Evolutionary conservation across 2,329 filamentous ascomycete genomes (phyloP).

Genomic region (Curvularia eragrostidis): DNA sequence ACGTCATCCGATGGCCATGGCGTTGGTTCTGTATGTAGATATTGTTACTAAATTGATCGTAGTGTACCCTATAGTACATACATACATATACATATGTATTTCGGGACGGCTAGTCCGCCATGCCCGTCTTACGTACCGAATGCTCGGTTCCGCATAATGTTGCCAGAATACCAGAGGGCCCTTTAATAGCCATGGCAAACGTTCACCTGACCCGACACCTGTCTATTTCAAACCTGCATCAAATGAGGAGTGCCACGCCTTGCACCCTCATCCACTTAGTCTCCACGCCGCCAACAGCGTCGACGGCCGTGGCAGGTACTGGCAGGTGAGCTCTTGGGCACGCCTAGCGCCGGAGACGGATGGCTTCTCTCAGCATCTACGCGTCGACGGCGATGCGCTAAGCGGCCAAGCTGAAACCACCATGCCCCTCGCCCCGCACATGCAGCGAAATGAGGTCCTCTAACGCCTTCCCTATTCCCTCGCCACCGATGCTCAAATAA

Average conservation of each 20-base stretch:
- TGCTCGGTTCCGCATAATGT: neutral
- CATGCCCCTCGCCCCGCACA: conserved; percentile 8
- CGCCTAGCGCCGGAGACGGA: conserved; percentile 13
- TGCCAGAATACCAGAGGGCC: neutral
- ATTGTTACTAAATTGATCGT: conserved; percentile 1
- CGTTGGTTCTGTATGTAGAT: neutral
- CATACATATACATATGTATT: neutral
- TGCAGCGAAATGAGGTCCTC: conserved; percentile 10
- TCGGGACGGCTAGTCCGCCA: conserved; percentile 1
- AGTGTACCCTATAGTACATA: neutral
- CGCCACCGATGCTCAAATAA: conserved; percentile 13
- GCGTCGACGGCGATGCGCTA: conserved; percentile 15
- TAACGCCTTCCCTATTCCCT: conserved; percentile 8
- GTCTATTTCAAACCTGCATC: conserved; percentile 2
- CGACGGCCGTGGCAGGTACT: neutral
- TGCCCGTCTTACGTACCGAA: conserved; percentile 10
- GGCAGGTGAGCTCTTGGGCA: conserved; percentile 3
- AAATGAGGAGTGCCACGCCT: neutral
- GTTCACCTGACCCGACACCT: neutral
- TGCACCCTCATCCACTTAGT: neutral
- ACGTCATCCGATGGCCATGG: neutral
- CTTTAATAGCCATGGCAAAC: conserved; percentile 4
- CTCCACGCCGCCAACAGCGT: neutral
- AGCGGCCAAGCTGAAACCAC: conserved; percentile 17
- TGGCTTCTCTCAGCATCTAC: conserved; percentile 14